These are phyloP conservation scores for Thermochaetoides thermophila DNA, from an alignment of 495 filamentous ascomycete genomes.

Conservation along the genomic window DNA sequence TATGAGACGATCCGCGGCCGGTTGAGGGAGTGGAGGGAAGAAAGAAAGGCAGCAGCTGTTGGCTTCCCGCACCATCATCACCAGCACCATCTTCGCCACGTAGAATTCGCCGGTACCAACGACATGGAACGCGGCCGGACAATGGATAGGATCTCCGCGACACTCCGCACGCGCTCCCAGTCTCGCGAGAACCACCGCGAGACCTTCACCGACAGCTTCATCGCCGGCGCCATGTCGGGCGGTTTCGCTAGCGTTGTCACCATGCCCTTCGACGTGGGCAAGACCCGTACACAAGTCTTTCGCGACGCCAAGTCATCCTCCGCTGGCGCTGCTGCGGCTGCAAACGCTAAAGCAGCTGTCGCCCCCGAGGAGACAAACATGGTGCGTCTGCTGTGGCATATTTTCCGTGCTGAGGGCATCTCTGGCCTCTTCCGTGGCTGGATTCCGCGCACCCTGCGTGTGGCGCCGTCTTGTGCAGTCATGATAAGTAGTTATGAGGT, in stretches of 20 bases:
- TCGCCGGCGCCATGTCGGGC: slow-evolving; percentile 69
- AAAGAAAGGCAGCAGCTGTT: slow-evolving; percentile 22
- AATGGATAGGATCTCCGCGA: slow-evolving; percentile 3
- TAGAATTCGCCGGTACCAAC: slow-evolving; percentile 7
- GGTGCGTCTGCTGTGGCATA: slow-evolving; percentile 68
- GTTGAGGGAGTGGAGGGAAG: slow-evolving; percentile 48
- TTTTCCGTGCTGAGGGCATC: slow-evolving; percentile 71
- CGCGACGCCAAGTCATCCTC: slow-evolving; percentile 24
- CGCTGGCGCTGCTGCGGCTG: too few relatives aligned
- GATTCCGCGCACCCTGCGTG: slow-evolving; percentile 81
- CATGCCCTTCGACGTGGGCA: slow-evolving; percentile 93
- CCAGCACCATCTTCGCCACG: slow-evolving; percentile 17
- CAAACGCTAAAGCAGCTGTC: slow-evolving; percentile 3
- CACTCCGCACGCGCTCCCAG: slow-evolving; percentile 31
- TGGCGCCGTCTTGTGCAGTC: slow-evolving; percentile 94
- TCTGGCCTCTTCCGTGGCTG: slow-evolving; percentile 78
- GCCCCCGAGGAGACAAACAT: slow-evolving; percentile 60
- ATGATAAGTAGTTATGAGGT: slow-evolving; percentile 98
- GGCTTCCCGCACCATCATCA: too few relatives aligned
- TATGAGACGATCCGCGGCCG: slow-evolving; percentile 66
- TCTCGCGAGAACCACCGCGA: slow-evolving; percentile 44
- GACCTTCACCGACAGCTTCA: slow-evolving; percentile 76
- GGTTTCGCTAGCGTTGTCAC: slow-evolving; percentile 79
- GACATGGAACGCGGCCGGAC: neutral
- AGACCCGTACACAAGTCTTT: slow-evolving; percentile 81